Percentiles rank a stretch among this genome's conserved stretches.
phyloP scores from a whole-genome alignment of 148 eudicot species.

The Dianthus caryophyllus region DNA sequence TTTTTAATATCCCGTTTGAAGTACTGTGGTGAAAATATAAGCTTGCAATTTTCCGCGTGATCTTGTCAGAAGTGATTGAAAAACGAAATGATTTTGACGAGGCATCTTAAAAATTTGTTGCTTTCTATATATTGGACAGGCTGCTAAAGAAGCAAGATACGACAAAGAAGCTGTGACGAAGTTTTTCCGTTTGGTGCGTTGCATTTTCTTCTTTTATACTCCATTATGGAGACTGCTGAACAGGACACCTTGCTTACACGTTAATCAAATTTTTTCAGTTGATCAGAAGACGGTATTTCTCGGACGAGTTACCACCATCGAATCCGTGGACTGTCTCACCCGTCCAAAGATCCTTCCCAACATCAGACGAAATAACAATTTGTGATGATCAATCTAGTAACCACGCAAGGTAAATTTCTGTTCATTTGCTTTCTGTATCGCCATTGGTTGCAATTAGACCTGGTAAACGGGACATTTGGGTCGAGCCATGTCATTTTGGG shows the following conservation, averaged over 20 bases:
- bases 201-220: conserved; percentile 14
- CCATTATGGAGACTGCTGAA: background rate
- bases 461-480: too few relatives aligned
- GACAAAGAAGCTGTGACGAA: conserved; percentile 93
- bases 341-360: conserved; percentile 39
- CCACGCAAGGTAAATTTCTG: conserved; percentile 45
- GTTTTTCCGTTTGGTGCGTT: conserved; percentile 71
- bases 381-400: conserved; percentile 55
- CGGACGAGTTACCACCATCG: conserved; percentile 66
- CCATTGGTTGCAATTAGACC: too few relatives aligned
- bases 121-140: conserved; percentile 40
- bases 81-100: background rate
- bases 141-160: conserved; percentile 85
- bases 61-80: background rate
- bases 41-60: background rate
- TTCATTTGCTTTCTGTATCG: background rate
- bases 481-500: too few relatives aligned
- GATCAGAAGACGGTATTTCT: conserved; percentile 88
- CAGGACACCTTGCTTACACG: conserved; percentile 8
- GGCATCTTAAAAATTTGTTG: background rate
- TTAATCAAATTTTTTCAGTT: conserved; percentile 43
- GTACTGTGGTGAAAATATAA: background rate
- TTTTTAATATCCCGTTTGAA: background rate
- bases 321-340: conserved; percentile 61
- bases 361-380: conserved; percentile 49